These are phyloP conservation scores for Ilex aquifolium DNA, from an alignment of 257 asterid species.

Conservation along the genomic window DNA sequence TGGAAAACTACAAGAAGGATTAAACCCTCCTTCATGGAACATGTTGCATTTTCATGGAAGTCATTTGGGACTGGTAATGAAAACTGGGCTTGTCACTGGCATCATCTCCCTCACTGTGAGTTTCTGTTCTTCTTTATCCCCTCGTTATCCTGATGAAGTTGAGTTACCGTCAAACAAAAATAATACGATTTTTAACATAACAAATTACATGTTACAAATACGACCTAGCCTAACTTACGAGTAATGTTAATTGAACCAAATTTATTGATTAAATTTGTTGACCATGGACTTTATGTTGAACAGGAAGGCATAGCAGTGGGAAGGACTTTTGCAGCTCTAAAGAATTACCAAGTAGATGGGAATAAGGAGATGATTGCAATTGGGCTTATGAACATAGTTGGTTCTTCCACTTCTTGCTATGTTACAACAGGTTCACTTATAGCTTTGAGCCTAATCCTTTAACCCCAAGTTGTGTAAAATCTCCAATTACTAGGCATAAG, in stretches of 20 bases:
- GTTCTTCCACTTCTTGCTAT: slow-evolving; percentile 84
- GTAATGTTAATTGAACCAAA: too few species aligned
- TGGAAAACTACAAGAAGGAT: slow-evolving; percentile 70
- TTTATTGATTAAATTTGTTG: too few species aligned
- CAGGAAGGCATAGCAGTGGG: slow-evolving; percentile 98
- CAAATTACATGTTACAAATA: too few species aligned
- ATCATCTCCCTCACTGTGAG: slow-evolving; percentile 81
- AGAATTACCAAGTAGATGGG: slow-evolving; percentile 91
- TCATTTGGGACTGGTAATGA: slow-evolving; percentile 56
- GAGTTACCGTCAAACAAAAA: too few species aligned
- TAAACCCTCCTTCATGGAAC: slow-evolving; percentile 89
- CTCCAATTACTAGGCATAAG: too few species aligned
- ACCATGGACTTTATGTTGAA: background rate
- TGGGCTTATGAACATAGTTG: slow-evolving; percentile 79
- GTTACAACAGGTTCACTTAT: slow-evolving; percentile 54
- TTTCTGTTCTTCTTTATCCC: background rate
- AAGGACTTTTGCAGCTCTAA: slow-evolving; percentile 85
- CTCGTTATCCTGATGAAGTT: too few species aligned
- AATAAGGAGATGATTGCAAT: slow-evolving; percentile 93
- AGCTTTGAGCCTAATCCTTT: background rate
- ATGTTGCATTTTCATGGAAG: slow-evolving; percentile 64
- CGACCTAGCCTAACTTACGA: too few species aligned
- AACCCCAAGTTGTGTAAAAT: background rate
- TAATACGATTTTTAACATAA: too few species aligned
- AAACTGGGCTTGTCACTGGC: slow-evolving; percentile 85